Evolutionary conservation across 371 early-diverging fungal species (phyloP).

Genomic region (Syncephalis fuscata): DNA sequence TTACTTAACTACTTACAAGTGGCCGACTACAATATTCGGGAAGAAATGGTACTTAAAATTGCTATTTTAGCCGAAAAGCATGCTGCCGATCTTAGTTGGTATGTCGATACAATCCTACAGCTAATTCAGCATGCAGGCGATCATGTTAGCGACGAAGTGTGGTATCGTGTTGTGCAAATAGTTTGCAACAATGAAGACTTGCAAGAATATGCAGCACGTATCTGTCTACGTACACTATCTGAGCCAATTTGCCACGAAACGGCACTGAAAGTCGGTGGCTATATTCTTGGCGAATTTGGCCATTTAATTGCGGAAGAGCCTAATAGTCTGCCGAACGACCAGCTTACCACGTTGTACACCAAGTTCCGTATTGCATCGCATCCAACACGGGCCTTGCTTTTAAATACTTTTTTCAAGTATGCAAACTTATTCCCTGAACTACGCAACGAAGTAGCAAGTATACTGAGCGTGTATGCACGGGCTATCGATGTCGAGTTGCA

Average conservation of each 20-base stretch:
- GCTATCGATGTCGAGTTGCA: constrained; percentile 89
- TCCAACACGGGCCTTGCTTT: constrained; percentile 61
- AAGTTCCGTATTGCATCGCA: constrained; percentile 70
- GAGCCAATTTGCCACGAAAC: constrained; percentile 86
- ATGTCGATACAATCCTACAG: constrained; percentile 91
- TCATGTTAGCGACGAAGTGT: constrained; percentile 89
- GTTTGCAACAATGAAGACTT: constrained; percentile 83
- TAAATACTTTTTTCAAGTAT: constrained; percentile 89
- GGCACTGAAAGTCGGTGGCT: constrained; percentile 85
- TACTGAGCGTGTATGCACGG: constrained; percentile 70
- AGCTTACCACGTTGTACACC: constrained; percentile 80
- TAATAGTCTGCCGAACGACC: constrained; percentile 74
- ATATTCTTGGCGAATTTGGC: constrained; percentile 93
- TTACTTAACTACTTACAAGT: constrained; percentile 69
- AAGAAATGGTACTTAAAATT: constrained; percentile 95
- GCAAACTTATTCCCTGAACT: constrained; percentile 93
- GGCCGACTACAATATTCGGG: constrained; percentile 80
- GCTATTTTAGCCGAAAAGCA: constrained; percentile 95
- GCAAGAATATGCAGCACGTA: constrained; percentile 82
- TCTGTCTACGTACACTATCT: constrained; percentile 59
- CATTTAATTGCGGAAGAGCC: constrained; percentile 78
- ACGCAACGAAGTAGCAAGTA: constrained; percentile 63
- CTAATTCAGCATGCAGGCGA: constrained; percentile 91
- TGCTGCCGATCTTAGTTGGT: constrained; percentile 94
- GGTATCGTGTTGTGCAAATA: constrained; percentile 94